These are phyloP conservation scores for Tylopilus intermedius DNA, from an alignment of 768 basidiomycete species.

Conservation along the genomic window DNA sequence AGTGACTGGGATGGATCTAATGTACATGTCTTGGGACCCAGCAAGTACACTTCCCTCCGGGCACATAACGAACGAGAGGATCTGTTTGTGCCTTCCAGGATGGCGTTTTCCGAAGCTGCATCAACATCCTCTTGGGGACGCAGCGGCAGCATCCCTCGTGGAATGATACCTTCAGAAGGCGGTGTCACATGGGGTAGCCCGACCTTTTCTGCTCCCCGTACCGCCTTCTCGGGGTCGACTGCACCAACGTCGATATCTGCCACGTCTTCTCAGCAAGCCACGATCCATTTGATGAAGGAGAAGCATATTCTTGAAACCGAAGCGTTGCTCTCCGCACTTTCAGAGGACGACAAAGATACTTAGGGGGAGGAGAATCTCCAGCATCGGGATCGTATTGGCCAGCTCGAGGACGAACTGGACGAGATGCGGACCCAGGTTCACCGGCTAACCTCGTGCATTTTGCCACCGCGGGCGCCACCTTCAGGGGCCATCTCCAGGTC, in stretches of 20 bases:
- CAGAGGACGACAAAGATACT: constrained; percentile 55
- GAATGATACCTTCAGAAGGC: constrained; percentile 33
- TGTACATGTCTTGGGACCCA: constrained; percentile 10
- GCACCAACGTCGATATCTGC: constrained; percentile 65
- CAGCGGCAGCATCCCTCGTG: constrained; percentile 32
- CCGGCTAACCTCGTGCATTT: constrained; percentile 17
- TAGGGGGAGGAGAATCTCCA: constrained; percentile 60
- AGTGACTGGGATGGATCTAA: constrained; percentile 27
- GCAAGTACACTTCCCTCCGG: constrained; percentile 22
- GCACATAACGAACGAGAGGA: constrained; percentile 23
- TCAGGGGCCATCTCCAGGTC: constrained; percentile 9
- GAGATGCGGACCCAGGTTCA: constrained; percentile 24
- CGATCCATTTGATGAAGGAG: constrained; percentile 48
- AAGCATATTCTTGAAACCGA: constrained; percentile 67
- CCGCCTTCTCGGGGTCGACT: constrained; percentile 55
- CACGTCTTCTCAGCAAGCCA: constrained; percentile 41
- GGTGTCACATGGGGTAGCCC: constrained; percentile 46
- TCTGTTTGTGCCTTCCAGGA: constrained; percentile 40
- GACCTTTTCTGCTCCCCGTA: constrained; percentile 52
- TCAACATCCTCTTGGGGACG: constrained; percentile 45
- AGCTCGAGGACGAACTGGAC: constrained; percentile 30
- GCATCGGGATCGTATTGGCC: constrained; percentile 36
- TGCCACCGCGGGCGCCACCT: constrained; percentile 13
- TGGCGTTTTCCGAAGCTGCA: constrained; percentile 42
- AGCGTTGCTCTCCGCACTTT: constrained; percentile 65